A percentile compares a stretch with the other conserved stretches of the same genome.
These are phyloP conservation scores for Pterocarpus macrocarpus DNA, from an alignment of 306 rosid genomes.

Conservation along the genomic window DNA sequence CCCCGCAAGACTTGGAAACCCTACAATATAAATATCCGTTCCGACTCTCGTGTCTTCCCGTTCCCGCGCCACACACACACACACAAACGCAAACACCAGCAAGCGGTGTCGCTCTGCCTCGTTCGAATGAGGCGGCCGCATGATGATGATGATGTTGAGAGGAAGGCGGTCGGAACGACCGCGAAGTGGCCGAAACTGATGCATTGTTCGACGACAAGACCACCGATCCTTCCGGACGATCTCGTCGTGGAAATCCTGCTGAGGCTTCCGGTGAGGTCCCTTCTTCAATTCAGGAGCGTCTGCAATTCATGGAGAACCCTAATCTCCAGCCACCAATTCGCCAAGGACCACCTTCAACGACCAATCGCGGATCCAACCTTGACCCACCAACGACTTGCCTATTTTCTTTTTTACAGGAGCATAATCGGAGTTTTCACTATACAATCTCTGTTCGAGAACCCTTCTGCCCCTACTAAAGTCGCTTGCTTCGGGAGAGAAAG, in stretches of 20 bases:
- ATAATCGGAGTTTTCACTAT: background rate
- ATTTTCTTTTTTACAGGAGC: background rate
- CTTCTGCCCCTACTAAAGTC: background rate
- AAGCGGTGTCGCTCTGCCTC: no score
- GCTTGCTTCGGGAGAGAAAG: background rate
- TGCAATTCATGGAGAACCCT: constrained; percentile 46
- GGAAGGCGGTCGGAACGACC: background rate
- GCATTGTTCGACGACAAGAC: background rate
- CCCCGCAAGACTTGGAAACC: no score
- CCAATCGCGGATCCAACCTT: background rate
- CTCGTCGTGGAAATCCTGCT: constrained; percentile 35
- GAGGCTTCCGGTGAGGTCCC: constrained; percentile 20
- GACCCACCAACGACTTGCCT: constrained; percentile 4
- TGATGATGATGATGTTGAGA: background rate
- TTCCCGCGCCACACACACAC: no score
- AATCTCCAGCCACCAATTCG: constrained; percentile 40
- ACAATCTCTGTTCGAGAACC: background rate
- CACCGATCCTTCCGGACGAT: background rate
- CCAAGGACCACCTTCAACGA: constrained; percentile 12
- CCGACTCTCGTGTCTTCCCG: no score
- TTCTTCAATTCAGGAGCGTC: background rate
- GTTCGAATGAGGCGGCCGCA: background rate
- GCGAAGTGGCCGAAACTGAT: background rate
- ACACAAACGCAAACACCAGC: no score
- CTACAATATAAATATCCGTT: no score